Evolutionary conservation across 306 rosid genomes (phyloP).

Genomic region (Vigna angularis): DNA sequence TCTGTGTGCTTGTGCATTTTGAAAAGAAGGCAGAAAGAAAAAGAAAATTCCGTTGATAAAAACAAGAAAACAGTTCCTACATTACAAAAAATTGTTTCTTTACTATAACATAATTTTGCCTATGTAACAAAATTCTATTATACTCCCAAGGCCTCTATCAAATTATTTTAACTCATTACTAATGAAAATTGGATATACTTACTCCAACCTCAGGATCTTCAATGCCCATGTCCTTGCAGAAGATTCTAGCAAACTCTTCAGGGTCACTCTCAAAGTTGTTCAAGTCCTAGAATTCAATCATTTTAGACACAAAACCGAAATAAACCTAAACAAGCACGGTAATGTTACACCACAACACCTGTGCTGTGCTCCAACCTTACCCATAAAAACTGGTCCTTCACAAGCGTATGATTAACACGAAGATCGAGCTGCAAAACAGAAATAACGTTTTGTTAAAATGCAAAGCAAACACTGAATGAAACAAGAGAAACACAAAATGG

Average conservation of each 20-base stretch:
- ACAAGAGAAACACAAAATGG: neutral
- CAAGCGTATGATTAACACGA: slow-evolving; percentile 83
- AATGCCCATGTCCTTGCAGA: slow-evolving; percentile 87
- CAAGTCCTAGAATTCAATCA: slow-evolving; percentile 70
- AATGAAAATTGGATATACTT: slow-evolving; percentile 50
- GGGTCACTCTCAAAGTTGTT: slow-evolving; percentile 96
- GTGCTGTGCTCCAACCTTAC: slow-evolving; percentile 54
- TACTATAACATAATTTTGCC: slow-evolving; percentile 2
- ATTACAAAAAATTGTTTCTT: slow-evolving; percentile 27
- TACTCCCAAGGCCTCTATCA: neutral
- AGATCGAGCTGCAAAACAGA: slow-evolving; percentile 79
- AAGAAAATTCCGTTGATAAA: slow-evolving; percentile 3
- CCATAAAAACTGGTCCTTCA: slow-evolving; percentile 96
- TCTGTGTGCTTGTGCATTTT: neutral
- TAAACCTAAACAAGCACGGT: slow-evolving; percentile 20
- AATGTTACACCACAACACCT: slow-evolving; percentile 11
- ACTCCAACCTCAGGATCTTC: slow-evolving; percentile 96
- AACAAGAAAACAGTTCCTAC: slow-evolving; percentile 23
- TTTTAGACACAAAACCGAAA: slow-evolving; percentile 34
- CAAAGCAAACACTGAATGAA: slow-evolving; percentile 3
- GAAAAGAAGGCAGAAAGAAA: neutral
- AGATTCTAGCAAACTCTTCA: slow-evolving; percentile 87
- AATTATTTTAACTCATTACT: slow-evolving; percentile 1
- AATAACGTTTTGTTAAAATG: neutral
- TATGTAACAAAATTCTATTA: slow-evolving; percentile 9